phyloP scores from a whole-genome alignment of 1,284 basidiomycete species.

The Sanghuangporus weigelae region DNA sequence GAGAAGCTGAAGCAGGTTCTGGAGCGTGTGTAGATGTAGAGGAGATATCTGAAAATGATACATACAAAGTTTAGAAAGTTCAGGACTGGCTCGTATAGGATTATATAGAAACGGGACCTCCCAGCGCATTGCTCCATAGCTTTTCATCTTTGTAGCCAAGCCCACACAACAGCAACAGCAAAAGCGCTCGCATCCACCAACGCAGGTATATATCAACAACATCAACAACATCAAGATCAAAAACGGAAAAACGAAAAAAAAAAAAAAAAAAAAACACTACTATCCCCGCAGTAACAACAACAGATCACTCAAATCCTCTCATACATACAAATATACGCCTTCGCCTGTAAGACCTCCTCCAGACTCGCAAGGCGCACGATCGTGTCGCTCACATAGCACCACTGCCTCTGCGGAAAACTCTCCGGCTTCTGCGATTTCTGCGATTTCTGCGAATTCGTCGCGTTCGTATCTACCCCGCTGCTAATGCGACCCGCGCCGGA shows the following conservation, averaged over 20 bases:
- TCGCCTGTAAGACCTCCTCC: conserved; percentile 85
- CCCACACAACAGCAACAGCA: no score
- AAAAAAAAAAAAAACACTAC: background rate
- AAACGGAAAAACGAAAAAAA: no score
- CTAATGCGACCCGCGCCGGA: background rate
- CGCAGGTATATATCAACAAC: background rate
- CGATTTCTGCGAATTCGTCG: no score
- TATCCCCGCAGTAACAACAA: background rate
- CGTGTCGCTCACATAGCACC: conserved; percentile 90
- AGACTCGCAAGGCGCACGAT: conserved; percentile 72
- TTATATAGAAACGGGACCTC: no score
- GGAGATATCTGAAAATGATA: background rate
- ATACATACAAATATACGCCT: conserved; percentile 90
- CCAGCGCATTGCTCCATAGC: no score
- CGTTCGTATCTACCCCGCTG: no score
- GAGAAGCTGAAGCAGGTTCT: conserved; percentile 44
- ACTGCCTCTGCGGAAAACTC: conserved; percentile 60
- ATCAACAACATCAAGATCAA: no score
- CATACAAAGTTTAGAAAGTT: no score
- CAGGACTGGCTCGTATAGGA: no score
- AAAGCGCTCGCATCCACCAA: background rate
- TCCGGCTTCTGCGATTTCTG: no score
- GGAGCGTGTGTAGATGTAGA: conserved; percentile 13
- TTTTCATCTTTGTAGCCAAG: no score
- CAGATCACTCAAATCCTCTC: conserved; percentile 46